These are phyloP conservation scores for Starmerella scarabaei DNA, from an alignment of 805 yeast species.

Conservation along the genomic window DNA sequence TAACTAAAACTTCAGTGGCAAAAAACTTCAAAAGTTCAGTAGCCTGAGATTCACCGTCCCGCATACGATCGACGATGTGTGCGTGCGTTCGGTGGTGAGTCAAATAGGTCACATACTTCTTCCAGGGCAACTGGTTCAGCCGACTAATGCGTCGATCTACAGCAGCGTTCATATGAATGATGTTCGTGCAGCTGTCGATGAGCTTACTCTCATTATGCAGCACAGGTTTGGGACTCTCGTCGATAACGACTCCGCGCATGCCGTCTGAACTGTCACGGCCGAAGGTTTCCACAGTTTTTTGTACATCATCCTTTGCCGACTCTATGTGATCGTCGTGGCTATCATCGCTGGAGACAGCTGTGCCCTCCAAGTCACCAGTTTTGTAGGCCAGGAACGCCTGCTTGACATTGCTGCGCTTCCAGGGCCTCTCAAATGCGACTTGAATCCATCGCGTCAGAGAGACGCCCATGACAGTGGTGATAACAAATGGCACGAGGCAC, in stretches of 20 bases:
- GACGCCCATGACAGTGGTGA: neutral
- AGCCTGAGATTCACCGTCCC: constrained; percentile 22
- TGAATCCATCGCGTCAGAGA: neutral
- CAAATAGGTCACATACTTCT: constrained; percentile 58
- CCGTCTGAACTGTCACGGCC: too few relatives aligned
- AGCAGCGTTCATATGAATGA: neutral
- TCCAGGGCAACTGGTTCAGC: constrained; percentile 57
- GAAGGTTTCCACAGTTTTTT: neutral
- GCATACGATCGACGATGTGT: constrained; percentile 59
- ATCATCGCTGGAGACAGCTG: neutral
- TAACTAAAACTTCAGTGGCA: constrained; percentile 5
- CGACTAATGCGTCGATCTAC: constrained; percentile 33
- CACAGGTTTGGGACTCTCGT: neutral
- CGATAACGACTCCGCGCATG: neutral
- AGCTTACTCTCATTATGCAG: neutral
- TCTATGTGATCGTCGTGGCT: neutral
- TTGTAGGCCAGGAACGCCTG: neutral
- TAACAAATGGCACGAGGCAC: neutral
- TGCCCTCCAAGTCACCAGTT: neutral
- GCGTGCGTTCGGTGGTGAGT: constrained; percentile 74
- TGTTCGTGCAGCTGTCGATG: neutral
- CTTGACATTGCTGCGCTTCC: neutral
- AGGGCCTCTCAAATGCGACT: neutral
- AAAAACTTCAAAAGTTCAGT: constrained; percentile 19
- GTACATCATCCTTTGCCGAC: neutral